A percentile compares a stretch with the other conserved stretches of the same genome.
These are phyloP conservation scores for Puccinia novopanici DNA, from an alignment of 1,284 basidiomycete species.

Conservation along the genomic window DNA sequence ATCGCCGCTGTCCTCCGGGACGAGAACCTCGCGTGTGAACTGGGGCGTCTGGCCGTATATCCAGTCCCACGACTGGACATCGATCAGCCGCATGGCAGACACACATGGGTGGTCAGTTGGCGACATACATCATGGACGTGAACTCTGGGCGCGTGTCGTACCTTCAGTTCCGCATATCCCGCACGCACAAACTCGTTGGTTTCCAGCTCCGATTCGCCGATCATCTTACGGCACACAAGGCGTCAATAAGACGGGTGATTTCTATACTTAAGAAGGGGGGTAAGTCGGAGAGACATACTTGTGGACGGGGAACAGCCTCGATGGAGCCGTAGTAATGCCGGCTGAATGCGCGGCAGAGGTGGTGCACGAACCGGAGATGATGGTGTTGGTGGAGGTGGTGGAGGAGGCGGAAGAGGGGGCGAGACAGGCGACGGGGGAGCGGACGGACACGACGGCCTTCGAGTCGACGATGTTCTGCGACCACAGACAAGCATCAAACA, in stretches of 20 bases:
- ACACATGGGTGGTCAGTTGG: background rate
- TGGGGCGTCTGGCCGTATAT: constrained; percentile 90
- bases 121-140: constrained; percentile 52
- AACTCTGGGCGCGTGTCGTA: constrained; percentile 32
- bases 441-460: constrained; percentile 84
- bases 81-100: background rate
- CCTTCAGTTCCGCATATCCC: constrained; percentile 50
- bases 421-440: constrained; percentile 87
- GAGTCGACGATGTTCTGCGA: constrained; percentile 73
- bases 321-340: constrained; percentile 64
- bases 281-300: constrained; percentile 16
- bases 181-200: constrained; percentile 53
- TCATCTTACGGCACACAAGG: background rate
- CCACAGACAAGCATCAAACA: too few relatives aligned
- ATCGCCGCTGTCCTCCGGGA: too few relatives aligned
- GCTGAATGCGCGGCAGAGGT: constrained; percentile 73
- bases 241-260: too few relatives aligned
- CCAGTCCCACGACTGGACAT: constrained; percentile 82
- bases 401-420: too few relatives aligned
- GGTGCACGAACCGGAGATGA: constrained; percentile 72
- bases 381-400: constrained; percentile 63
- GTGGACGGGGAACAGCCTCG: background rate
- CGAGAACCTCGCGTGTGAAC: constrained; percentile 66
- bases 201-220: constrained; percentile 24
- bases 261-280: too few relatives aligned